Evolutionary conservation across 768 basidiomycete genomes (phyloP).

Genomic region (Lepiota brunneoincarnata): DNA sequence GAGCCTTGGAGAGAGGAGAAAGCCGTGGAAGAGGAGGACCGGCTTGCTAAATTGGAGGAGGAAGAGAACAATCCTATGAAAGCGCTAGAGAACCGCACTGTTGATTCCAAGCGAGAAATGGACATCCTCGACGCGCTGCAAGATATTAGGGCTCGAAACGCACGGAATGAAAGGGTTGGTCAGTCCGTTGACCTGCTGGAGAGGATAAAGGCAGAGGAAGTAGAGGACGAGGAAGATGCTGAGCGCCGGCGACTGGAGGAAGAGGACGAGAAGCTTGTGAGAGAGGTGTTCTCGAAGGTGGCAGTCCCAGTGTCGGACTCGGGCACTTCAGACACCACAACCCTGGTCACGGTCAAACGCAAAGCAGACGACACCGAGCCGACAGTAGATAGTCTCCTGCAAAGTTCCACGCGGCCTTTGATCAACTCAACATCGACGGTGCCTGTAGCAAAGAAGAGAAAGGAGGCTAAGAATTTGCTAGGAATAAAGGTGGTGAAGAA

Average conservation of each 20-base stretch:
- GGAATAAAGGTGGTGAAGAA: slow-evolving; percentile 77
- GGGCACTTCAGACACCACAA: slow-evolving; percentile 20
- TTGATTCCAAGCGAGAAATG: slow-evolving; percentile 96
- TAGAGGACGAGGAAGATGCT: slow-evolving; percentile 76
- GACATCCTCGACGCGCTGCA: slow-evolving; percentile 95
- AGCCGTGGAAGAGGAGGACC: slow-evolving; percentile 78
- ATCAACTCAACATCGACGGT: slow-evolving; percentile 41
- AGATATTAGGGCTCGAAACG: slow-evolving; percentile 84
- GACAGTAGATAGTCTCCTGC: slow-evolving; percentile 62
- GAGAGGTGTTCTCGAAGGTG: slow-evolving; percentile 82
- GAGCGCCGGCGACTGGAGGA: slow-evolving; percentile 73
- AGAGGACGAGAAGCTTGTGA: slow-evolving; percentile 90
- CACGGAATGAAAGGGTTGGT: slow-evolving; percentile 84
- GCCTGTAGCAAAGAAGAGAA: slow-evolving; percentile 49
- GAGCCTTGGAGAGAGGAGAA: slow-evolving; percentile 93
- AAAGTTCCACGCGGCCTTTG: slow-evolving; percentile 61
- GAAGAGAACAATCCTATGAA: slow-evolving; percentile 99
- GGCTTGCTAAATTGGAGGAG: slow-evolving; percentile 81
- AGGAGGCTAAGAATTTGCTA: slow-evolving; percentile 58
- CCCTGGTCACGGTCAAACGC: slow-evolving; percentile 74
- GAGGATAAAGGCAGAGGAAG: slow-evolving; percentile 60
- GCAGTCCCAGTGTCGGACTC: slow-evolving; percentile 27
- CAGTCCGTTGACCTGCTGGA: slow-evolving; percentile 68
- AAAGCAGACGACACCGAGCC: slow-evolving; percentile 83
- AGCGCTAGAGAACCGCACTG: slow-evolving; percentile 87